A percentile compares a stretch with the other conserved stretches of the same genome.
These are phyloP conservation scores for Arxiozyma heterogenica DNA, from an alignment of 1,139 yeast species.

Conservation along the genomic window DNA sequence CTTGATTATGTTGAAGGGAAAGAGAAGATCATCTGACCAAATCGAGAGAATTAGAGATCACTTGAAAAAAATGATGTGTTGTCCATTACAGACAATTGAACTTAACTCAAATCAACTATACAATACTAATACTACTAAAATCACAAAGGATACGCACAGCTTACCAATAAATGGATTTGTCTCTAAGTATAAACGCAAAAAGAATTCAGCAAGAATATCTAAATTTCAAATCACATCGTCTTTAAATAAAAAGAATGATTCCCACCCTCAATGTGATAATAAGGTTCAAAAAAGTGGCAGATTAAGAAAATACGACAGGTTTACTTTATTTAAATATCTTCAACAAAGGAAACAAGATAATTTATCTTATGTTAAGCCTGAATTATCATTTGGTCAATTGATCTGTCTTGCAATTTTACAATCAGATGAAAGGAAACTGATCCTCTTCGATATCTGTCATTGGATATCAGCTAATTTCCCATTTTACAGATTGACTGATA, in stretches of 20 bases:
- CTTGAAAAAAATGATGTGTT: constrained; percentile 1
- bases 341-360: constrained; percentile 16
- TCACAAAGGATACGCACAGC: background rate
- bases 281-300: background rate
- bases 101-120: background rate
- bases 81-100: background rate
- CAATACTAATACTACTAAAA: background rate
- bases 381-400: constrained; percentile 84
- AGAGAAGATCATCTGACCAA: background rate
- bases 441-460: constrained; percentile 78
- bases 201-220: background rate
- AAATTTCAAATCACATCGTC: background rate
- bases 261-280: background rate
- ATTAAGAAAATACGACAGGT: background rate
- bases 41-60: background rate
- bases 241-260: background rate
- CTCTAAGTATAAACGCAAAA: background rate
- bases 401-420: constrained; percentile 89
- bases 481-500: constrained; percentile 67
- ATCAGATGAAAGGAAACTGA: constrained; percentile 64
- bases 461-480: constrained; percentile 87
- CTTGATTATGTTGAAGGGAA: background rate
- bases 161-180: background rate
- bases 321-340: background rate
- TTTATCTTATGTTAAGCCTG: constrained; percentile 52